phyloP scores from a whole-genome alignment of 1,284 basidiomycete species.

The Ceratobasidium sp. region DNA sequence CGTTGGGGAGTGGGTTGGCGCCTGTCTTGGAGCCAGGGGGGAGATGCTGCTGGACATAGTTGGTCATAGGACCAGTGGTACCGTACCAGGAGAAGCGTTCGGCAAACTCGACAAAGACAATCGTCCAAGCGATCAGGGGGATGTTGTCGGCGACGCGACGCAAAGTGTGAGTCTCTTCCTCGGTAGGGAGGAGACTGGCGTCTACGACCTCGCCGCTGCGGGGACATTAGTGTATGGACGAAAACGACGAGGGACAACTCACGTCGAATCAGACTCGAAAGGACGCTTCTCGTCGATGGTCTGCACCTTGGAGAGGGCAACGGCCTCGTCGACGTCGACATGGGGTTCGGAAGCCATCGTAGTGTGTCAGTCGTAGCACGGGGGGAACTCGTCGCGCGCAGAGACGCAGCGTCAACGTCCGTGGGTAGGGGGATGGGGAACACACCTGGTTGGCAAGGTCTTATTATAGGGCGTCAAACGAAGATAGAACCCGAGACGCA shows the following conservation, averaged over 20 bases:
- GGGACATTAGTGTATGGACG: background rate
- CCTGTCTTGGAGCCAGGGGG: conserved; percentile 55
- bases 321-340: conserved; percentile 38
- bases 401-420: conserved; percentile 43
- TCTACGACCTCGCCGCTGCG: conserved; percentile 27
- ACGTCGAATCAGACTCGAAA: conserved; percentile 24
- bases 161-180: conserved; percentile 73
- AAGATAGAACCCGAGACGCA: conserved; percentile 38
- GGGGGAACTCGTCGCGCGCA: conserved; percentile 42
- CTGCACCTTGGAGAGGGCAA: conserved; percentile 42
- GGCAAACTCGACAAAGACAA: conserved; percentile 77
- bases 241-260: background rate
- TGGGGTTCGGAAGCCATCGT: conserved; percentile 40
- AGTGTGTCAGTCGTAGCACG: conserved; percentile 29
- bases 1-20: conserved; percentile 54
- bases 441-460: background rate
- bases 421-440: conserved; percentile 31
- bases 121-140: conserved; percentile 68
- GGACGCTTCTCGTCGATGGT: conserved; percentile 41
- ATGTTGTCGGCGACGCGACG: conserved; percentile 73
- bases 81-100: conserved; percentile 84
- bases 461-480: conserved; percentile 23
- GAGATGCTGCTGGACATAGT: conserved; percentile 49
- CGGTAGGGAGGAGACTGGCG: conserved; percentile 66
- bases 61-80: conserved; percentile 49